phyloP scores from a whole-genome alignment of 2,329 filamentous ascomycete genomes.

The Exophiala alcalophila region DNA sequence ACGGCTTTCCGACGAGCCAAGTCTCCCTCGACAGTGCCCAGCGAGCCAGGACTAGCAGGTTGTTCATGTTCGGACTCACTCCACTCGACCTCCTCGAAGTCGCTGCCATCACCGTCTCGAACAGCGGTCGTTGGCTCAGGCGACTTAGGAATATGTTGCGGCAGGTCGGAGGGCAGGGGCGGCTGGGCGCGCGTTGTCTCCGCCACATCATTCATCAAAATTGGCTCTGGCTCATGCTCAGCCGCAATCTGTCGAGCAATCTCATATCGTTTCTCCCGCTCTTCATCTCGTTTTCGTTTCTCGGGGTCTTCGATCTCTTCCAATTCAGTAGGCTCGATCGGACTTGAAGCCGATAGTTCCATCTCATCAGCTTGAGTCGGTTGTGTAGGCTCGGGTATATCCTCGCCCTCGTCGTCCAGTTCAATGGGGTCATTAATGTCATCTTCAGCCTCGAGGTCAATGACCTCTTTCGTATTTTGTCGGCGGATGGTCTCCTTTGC shows the following conservation, averaged over 20 bases:
- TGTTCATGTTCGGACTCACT: slow-evolving; percentile 34
- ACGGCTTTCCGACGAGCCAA: slow-evolving; percentile 18
- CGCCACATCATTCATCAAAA: slow-evolving; percentile 45
- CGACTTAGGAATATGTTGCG: slow-evolving; percentile 20
- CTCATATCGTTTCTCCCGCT: slow-evolving; percentile 44
- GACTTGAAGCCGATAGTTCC: no score
- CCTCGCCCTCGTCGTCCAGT: slow-evolving; percentile 34
- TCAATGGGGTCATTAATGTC: slow-evolving; percentile 20
- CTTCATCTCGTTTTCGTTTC: slow-evolving; percentile 27
- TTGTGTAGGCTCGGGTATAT: slow-evolving; percentile 17
- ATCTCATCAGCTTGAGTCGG: slow-evolving; percentile 13
- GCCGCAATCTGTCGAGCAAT: slow-evolving; percentile 29
- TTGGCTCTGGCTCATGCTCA: slow-evolving; percentile 21
- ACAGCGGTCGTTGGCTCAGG: slow-evolving; percentile 5
- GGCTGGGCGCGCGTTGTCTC: slow-evolving; percentile 45
- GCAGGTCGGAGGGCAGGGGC: slow-evolving; percentile 31
- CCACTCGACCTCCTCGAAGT: slow-evolving; percentile 32
- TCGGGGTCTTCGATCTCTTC: slow-evolving; percentile 20
- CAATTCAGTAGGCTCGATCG: neutral
- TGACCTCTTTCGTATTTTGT: slow-evolving; percentile 38
- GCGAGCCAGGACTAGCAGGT: slow-evolving; percentile 20
- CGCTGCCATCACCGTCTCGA: slow-evolving; percentile 7
- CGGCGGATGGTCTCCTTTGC: slow-evolving; percentile 32
- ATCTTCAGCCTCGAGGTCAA: slow-evolving; percentile 40
- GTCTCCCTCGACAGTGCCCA: slow-evolving; percentile 16